These are phyloP conservation scores for Mortierella sp. DNA, from an alignment of 371 early-diverging fungal species.

Conservation along the genomic window DNA sequence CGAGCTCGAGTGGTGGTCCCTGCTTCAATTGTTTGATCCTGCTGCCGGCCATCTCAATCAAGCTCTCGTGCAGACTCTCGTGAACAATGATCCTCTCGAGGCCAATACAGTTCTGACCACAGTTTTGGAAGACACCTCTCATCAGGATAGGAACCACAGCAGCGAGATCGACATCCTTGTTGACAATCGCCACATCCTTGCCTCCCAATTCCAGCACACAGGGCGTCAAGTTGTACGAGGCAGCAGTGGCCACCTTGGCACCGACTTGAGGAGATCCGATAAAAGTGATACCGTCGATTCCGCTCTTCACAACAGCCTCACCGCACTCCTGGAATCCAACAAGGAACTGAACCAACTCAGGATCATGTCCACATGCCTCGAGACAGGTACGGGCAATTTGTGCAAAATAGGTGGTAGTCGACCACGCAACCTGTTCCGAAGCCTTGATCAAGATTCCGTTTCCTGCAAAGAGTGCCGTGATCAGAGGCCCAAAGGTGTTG, in stretches of 20 bases:
- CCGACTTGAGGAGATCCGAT: conserved; percentile 88
- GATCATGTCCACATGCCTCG: conserved; percentile 78
- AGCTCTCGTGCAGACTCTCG: conserved; percentile 74
- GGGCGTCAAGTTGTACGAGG: conserved; percentile 83
- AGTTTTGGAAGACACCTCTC: conserved; percentile 88
- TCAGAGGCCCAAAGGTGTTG: conserved; percentile 87
- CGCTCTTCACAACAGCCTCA: conserved; percentile 73
- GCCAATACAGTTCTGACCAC: conserved; percentile 92
- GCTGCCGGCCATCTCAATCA: conserved; percentile 71
- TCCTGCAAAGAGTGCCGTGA: conserved; percentile 88
- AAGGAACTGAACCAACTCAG: conserved; percentile 85
- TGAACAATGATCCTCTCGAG: conserved; percentile 84
- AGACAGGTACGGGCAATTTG: conserved; percentile 77
- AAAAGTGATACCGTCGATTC: conserved; percentile 86
- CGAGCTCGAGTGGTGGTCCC: conserved; percentile 79
- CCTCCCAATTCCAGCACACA: conserved; percentile 94
- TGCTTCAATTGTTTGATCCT: conserved; percentile 74
- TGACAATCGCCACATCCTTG: conserved; percentile 86
- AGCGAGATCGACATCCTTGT: conserved; percentile 79
- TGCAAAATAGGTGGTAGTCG: conserved; percentile 72
- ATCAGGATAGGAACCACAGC: conserved; percentile 80
- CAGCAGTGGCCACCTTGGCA: conserved; percentile 80
- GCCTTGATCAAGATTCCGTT: conserved; percentile 89
- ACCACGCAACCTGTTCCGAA: conserved; percentile 91
- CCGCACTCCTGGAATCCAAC: conserved; percentile 89